A percentile compares a stretch with the other conserved stretches of the same genome.
Conservation (phyloP, 2,329 filamentous ascomycete genomes). For the Scedosporium aurantiacum region DNA sequence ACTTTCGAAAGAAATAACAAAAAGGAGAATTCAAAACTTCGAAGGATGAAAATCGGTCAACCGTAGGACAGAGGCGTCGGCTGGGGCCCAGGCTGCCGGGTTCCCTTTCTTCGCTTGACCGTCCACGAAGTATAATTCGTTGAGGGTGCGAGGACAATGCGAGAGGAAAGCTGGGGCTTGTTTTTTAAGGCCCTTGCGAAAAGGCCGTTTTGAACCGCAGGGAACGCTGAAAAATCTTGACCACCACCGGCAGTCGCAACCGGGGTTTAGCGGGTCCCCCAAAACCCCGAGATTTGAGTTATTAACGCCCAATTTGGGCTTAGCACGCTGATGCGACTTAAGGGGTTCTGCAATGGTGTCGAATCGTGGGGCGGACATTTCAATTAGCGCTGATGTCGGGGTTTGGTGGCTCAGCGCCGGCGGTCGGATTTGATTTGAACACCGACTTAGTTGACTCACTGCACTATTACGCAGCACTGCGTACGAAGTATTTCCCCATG, state of each 20-base stretch:
- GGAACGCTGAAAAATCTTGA: slow-evolving; percentile 1
- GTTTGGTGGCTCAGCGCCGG: background rate
- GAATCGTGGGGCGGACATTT: background rate
- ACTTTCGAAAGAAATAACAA: background rate
- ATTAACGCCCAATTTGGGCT: background rate
- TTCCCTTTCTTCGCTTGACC: background rate
- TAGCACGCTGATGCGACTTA: background rate
- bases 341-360: background rate
- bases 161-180: background rate
- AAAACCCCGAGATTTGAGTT: background rate
- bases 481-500: too few relatives aligned
- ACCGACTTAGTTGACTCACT: too few relatives aligned
- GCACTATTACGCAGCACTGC: too few relatives aligned
- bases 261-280: background rate
- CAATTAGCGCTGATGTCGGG: background rate
- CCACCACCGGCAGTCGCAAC: slow-evolving; percentile 3
- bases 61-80: background rate
- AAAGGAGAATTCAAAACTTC: background rate
- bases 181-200: background rate
- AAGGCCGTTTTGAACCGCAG: background rate
- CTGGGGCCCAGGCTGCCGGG: background rate
- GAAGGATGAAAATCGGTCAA: background rate
- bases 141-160: background rate
- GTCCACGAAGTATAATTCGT: too few relatives aligned
- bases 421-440: background rate